Base-by-base conservation (phyloP, 768 basidiomycete species). In the Serendipita indica region DNA sequence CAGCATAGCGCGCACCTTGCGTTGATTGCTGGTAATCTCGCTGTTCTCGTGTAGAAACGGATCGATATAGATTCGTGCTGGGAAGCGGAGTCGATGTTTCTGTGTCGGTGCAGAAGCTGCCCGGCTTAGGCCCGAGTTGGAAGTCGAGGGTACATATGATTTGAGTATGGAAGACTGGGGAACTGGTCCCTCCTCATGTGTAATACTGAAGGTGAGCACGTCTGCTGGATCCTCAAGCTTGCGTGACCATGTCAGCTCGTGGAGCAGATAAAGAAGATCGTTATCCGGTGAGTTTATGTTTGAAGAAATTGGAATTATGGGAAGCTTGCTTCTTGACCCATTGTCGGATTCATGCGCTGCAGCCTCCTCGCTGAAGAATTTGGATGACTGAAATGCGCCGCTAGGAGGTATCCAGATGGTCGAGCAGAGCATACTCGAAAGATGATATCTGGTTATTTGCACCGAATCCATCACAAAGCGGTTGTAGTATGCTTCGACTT, bases 51-150 rank as follows among this genome's bases (percentile, higher is more conserved):
- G 73, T 62, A 89, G 63, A 63, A 87, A 90, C 56, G 81, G 79
- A 65, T 90, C 88, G 45, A 89, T 71, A 66, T 79, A 87, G 46
- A 90, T 72, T 18, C 73, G 71, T 63, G 77, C 78, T 1, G 87
- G 86, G 63, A 77, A 90, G 13, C 66, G 68, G 62, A 89, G 22
- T n/a, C 16, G 49, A 54, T 54, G 22, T 30, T 54, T 54, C 30
- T 54, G 20, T 7, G 49, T 16, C 12, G 49, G 16, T 16, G n/a
- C 30, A 10, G 20, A 22, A 3, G 49, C 16, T 54, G 49, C 12
- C 16, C n/a, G 7, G 16, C 16, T 43, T 18, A 7, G 18, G 7
- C 16, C 49, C 7, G 22, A 18, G n/a, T 25, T 27, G 1, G 49
- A 20, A 22, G 49, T 3, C 20, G 10, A 16, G 7, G 22, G n/a